A percentile compares a stretch with the other conserved stretches of the same genome.
Conservation (phyloP, 176 grass and related monocot genomes). For the Poa pratensis region DNA sequence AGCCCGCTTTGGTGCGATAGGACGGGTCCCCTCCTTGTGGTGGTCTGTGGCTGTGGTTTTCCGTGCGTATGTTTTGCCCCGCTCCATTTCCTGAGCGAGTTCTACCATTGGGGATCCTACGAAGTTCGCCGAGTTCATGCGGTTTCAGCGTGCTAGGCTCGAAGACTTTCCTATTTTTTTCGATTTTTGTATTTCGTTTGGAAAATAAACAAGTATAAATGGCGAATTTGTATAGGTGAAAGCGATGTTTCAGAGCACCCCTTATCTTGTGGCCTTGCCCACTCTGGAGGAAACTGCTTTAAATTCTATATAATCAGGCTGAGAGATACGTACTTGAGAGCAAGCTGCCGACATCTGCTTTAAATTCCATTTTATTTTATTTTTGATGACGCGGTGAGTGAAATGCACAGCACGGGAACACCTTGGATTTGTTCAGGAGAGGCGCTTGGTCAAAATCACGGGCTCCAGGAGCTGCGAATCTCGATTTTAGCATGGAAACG, state of each 20-base stretch:
- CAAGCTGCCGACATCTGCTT: slow-evolving; percentile 47
- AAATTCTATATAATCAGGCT: slow-evolving; percentile 1
- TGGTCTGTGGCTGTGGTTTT: background rate
- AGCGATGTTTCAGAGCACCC: slow-evolving; percentile 20
- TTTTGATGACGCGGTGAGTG: background rate
- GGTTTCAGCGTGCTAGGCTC: background rate
- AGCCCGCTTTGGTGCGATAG: background rate
- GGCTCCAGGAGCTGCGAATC: slow-evolving; percentile 29
- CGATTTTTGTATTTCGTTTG: background rate
- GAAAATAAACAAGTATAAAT: background rate
- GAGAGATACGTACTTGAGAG: background rate
- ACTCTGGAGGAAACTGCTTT: slow-evolving; percentile 18
- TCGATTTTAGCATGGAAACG: slow-evolving; percentile 16
- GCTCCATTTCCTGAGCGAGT: background rate
- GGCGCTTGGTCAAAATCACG: slow-evolving; percentile 18
- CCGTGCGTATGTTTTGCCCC: background rate
- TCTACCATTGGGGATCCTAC: slow-evolving; percentile 35
- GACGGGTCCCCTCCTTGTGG: background rate
- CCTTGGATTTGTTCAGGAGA: slow-evolving; percentile 27
- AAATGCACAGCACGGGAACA: slow-evolving; percentile 24
- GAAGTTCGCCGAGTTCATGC: background rate
- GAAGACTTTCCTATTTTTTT: background rate
- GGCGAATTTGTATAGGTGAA: slow-evolving; percentile 27
- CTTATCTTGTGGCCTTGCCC: slow-evolving; percentile 11
- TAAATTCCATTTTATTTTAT: background rate